A percentile compares a stretch with the other conserved stretches of the same genome.
Evolutionary conservation across 441 rosid species (phyloP).

Genomic region (Rhodomyrtus psidioides): DNA sequence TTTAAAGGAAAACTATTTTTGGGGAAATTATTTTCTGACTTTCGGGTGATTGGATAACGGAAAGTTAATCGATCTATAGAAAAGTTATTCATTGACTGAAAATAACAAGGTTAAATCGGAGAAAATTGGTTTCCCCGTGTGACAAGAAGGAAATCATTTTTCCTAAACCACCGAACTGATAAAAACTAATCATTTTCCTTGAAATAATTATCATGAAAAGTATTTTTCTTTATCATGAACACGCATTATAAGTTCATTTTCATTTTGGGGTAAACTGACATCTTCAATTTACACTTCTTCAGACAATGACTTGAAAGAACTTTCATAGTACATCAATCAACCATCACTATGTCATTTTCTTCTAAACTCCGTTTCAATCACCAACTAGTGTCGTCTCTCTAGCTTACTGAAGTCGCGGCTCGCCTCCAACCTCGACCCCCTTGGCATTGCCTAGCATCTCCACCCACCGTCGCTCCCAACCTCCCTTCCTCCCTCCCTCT

Average conservation of each 20-base stretch:
- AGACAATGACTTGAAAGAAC: not conserved
- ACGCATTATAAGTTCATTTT: not conserved
- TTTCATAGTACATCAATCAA: not conserved
- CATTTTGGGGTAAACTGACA: not conserved
- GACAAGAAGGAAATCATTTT: not conserved
- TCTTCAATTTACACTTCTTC: not conserved
- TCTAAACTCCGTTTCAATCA: not conserved
- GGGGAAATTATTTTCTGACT: not conserved
- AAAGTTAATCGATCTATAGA: not conserved
- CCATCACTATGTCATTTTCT: not conserved
- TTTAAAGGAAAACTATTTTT: not conserved
- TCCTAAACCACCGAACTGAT: not conserved
- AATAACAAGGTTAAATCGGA: not conserved
- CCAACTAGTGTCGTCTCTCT: not conserved
- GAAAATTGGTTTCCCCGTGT: not conserved
- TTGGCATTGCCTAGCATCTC: not conserved
- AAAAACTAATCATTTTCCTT: not conserved
- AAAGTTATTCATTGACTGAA: not conserved
- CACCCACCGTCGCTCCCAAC: not conserved
- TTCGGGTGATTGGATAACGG: not conserved
- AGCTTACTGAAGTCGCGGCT: not conserved
- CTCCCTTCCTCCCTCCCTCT: not conserved
- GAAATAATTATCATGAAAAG: not conserved
- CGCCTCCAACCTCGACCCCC: not conserved
- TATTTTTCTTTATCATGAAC: not conserved